Base-by-base conservation (phyloP, 2,329 filamentous ascomycete genomes). In the Botryosphaeria agaves region DNA sequence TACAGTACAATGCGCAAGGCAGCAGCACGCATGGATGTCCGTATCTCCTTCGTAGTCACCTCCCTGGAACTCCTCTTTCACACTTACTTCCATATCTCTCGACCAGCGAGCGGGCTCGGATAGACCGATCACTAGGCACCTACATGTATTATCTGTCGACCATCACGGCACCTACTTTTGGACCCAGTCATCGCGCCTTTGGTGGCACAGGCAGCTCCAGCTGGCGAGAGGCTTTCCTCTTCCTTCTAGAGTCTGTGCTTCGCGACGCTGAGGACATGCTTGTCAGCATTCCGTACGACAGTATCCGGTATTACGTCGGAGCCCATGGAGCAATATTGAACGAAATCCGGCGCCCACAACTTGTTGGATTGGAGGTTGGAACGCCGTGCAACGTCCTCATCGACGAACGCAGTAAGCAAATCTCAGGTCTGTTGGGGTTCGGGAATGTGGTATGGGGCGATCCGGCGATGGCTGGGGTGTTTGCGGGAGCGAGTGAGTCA, bases 181-280 rank as follows among this genome's bases (percentile, higher is more conserved):
- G 69, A 3, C 45, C 57, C n/a, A 47, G 62, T 6, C 54, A 57
- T 25, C 51, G 55, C 30, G 62, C 67, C 4, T 55, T 56, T 26
- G 44, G 44, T 9, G 56, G 58, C n/a, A 46, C 45, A 15, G 62
- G 64, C 11, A 55, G 47, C 32, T 41, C 38, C n/a, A 61, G 60
- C 3, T 73, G 69, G 69, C 52, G 55, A 31, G 56, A 63, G 32
- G 61, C 60, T 8, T 73, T 72, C 38, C 47, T 59, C 15, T 40
- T 44, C 5, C 53, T 72, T 23, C 49, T 72, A 14, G 67, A 72
- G 42, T 50, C 56, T 7, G 48, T 61, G 6, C 49, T 73, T 15
- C 63, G 64, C 11, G 68, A 72, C 39, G 64, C 59, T 11, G 69
- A 73, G 42, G 67, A 72, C 34, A 63, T 65, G 46, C 59, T 70